Evolutionary conservation across 2,329 filamentous ascomycete genomes (phyloP).

Genomic region (Penicillium brasilianum): DNA sequence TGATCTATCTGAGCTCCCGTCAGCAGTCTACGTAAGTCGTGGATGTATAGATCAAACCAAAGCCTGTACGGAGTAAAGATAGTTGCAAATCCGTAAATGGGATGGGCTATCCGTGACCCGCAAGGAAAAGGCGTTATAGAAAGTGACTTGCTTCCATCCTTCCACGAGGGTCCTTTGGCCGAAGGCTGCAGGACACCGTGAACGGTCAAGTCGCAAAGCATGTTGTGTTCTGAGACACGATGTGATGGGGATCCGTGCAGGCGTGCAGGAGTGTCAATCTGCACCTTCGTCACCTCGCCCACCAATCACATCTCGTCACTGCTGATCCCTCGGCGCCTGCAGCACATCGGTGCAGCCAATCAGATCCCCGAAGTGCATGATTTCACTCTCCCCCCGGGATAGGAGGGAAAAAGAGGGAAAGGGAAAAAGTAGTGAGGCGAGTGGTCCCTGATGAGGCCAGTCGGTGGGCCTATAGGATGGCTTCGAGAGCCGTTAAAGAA

Average conservation of each 20-base stretch:
- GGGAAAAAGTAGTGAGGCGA: neutral
- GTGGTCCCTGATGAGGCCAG: slow-evolving; percentile 2
- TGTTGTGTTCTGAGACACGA: slow-evolving; percentile 20
- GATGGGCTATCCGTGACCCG: neutral
- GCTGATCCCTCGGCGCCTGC: slow-evolving; percentile 32
- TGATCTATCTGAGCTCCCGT: neutral
- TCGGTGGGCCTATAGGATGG: neutral
- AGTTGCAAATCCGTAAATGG: neutral
- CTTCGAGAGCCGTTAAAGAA: neutral
- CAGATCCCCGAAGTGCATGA: neutral
- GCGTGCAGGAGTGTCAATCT: slow-evolving; percentile 31
- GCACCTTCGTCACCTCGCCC: slow-evolving; percentile 32
- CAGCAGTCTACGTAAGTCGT: neutral
- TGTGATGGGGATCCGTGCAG: slow-evolving; percentile 35
- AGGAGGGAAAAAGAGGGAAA: neutral
- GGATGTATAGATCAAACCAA: neutral
- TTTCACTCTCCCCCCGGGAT: neutral
- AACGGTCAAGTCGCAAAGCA: slow-evolving; percentile 13
- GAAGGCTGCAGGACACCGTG: slow-evolving; percentile 14
- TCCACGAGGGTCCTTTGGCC: neutral
- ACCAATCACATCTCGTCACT: slow-evolving; percentile 29
- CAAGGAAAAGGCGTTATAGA: neutral
- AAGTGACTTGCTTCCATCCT: slow-evolving; percentile 3
- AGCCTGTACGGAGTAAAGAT: too few species aligned
- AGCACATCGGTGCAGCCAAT: slow-evolving; percentile 26